Conservation (phyloP, 441 rosid species). For the Omphalea diandra region DNA sequence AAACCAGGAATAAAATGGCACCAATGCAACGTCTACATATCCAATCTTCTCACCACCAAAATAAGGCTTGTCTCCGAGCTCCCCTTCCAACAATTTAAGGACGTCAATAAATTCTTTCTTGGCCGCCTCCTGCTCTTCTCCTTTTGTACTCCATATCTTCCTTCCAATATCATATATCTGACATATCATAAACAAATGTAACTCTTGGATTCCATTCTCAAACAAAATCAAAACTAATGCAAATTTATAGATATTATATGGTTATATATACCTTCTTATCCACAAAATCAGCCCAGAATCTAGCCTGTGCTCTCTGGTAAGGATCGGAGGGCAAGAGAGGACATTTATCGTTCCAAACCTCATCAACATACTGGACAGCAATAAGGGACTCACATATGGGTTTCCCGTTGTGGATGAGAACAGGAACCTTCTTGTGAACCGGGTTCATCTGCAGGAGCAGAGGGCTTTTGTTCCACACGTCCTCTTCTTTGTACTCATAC, state of each 20-base stretch:
- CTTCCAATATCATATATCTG: conserved; percentile 20
- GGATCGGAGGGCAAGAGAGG: conserved; percentile 28
- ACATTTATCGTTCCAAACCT: conserved; percentile 13
- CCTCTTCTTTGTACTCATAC: conserved; percentile 20
- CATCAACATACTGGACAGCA: conserved; percentile 26
- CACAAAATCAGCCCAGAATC: conserved; percentile 33
- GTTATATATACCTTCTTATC: conserved; percentile 28
- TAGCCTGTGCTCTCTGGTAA: conserved; percentile 25
- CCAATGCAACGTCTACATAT: conserved; percentile 25
- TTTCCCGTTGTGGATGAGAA: conserved; percentile 27
- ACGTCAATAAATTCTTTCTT: conserved; percentile 28
- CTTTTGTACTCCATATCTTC: conserved; percentile 24
- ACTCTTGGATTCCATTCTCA: neutral
- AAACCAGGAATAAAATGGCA: conserved; percentile 33
- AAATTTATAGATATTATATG: no score
- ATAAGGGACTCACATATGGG: conserved; percentile 32
- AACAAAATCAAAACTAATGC: no score
- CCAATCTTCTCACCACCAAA: conserved; percentile 29
- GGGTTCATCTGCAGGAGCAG: conserved; percentile 32
- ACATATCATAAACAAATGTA: neutral
- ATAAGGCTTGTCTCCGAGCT: conserved; percentile 28
- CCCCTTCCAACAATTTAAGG: conserved; percentile 21
- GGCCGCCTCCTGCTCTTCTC: conserved; percentile 24
- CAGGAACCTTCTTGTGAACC: conserved; percentile 29
- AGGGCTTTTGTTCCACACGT: conserved; percentile 23